Evolutionary conservation across 345 rosid species (phyloP).

Genomic region (Angophora floribunda): DNA sequence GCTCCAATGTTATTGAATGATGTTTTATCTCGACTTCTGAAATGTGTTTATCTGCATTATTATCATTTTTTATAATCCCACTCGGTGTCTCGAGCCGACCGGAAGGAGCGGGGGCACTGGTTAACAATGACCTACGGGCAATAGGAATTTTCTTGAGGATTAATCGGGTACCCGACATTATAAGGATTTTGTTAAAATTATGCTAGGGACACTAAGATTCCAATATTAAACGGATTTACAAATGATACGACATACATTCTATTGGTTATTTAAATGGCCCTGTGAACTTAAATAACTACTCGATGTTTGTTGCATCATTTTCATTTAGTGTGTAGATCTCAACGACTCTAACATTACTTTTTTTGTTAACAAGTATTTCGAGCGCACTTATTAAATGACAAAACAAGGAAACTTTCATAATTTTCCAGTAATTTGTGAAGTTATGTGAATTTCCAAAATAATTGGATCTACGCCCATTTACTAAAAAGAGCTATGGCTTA

Average conservation of each 20-base stretch:
- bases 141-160: neutral
- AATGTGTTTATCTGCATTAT: neutral
- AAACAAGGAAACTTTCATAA: neutral
- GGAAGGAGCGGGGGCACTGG: neutral
- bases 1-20: neutral
- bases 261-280: neutral
- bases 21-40: neutral
- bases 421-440: neutral
- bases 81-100: neutral
- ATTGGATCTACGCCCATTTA: accelerated
- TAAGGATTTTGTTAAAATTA: neutral
- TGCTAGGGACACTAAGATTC: neutral
- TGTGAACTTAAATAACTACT: neutral
- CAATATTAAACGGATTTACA: neutral
- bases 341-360: neutral
- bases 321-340: neutral
- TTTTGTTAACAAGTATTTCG: neutral
- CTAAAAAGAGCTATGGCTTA: accelerated
- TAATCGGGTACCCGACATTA: neutral
- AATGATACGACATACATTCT: neutral
- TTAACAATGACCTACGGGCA: neutral
- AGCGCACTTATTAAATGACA: neutral
- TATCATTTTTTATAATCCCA: neutral
- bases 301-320: accelerated
- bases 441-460: neutral